A percentile compares a stretch with the other conserved stretches of the same genome.
Evolutionary conservation across 805 yeast genomes (phyloP).

Genomic region (Candida corydali): DNA sequence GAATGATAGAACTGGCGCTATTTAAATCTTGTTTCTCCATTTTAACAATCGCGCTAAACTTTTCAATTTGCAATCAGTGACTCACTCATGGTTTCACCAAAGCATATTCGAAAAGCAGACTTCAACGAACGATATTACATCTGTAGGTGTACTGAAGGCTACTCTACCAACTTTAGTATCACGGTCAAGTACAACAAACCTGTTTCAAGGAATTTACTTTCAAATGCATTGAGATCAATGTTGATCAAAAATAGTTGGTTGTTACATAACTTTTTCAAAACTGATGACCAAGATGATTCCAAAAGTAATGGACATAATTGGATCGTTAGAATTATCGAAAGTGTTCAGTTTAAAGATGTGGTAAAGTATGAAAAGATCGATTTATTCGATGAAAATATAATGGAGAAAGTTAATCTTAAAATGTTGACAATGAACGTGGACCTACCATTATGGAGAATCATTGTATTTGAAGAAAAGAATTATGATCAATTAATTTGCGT

Average conservation of each 20-base stretch:
- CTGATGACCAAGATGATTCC: slow-evolving; percentile 8
- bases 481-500: slow-evolving; percentile 15
- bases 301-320: slow-evolving; percentile 11
- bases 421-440: slow-evolving; percentile 8
- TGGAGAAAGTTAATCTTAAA: slow-evolving; percentile 10
- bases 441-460: slow-evolving; percentile 18
- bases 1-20: no score
- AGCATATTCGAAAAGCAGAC: slow-evolving; percentile 12
- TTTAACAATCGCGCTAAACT: no score
- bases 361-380: slow-evolving; percentile 11
- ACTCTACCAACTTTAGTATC: slow-evolving; percentile 19
- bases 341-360: slow-evolving; percentile 16
- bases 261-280: slow-evolving; percentile 15
- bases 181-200: slow-evolving; percentile 14
- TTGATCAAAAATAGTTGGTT: slow-evolving; percentile 14
- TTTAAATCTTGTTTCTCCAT: no score
- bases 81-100: slow-evolving; percentile 6
- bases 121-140: slow-evolving; percentile 21
- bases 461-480: slow-evolving; percentile 11
- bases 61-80: not conserved
- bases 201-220: slow-evolving; percentile 9
- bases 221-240: slow-evolving; percentile 13
- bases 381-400: slow-evolving; percentile 11
- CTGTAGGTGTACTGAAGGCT: slow-evolving; percentile 15
- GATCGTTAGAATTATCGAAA: slow-evolving; percentile 12